phyloP scores from a whole-genome alignment of 305 asterid genomes.

The Withania somnifera region DNA sequence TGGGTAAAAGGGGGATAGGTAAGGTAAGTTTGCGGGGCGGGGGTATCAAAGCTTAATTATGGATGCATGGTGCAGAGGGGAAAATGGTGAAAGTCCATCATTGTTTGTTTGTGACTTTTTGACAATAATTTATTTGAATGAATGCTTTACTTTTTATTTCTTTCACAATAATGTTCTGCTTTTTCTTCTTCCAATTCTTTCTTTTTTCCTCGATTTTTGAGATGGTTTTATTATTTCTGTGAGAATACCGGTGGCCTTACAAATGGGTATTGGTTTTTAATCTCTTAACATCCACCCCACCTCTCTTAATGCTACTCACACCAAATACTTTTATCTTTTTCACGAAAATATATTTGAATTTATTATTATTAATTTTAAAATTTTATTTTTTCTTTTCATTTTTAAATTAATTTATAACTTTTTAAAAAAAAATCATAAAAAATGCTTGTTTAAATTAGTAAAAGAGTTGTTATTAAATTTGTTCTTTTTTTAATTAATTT shows the following conservation, averaged over 20 bases:
- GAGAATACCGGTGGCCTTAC: neutral
- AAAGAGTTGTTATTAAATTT: neutral
- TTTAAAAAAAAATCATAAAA: neutral
- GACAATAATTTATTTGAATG: neutral
- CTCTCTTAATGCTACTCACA: no score
- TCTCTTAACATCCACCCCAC: no score
- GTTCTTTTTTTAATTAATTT: neutral
- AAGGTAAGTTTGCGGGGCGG: no score
- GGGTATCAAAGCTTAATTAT: slow-evolving; percentile 12
- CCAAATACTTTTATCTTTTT: no score
- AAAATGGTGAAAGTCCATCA: slow-evolving; percentile 1
- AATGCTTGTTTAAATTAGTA: neutral
- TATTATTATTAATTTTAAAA: neutral
- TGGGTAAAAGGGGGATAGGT: neutral
- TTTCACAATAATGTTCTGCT: neutral
- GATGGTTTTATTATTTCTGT: neutral
- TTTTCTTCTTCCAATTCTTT: neutral
- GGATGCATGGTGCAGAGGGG: slow-evolving; percentile 18
- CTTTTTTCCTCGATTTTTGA: slow-evolving; percentile 3
- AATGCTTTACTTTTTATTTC: neutral
- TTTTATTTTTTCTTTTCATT: neutral
- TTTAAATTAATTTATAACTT: neutral
- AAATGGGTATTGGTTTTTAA: no score
- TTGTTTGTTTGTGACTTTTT: neutral
- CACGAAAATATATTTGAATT: no score